phyloP scores from a whole-genome alignment of 345 rosid species.

The Balakata baccata region DNA sequence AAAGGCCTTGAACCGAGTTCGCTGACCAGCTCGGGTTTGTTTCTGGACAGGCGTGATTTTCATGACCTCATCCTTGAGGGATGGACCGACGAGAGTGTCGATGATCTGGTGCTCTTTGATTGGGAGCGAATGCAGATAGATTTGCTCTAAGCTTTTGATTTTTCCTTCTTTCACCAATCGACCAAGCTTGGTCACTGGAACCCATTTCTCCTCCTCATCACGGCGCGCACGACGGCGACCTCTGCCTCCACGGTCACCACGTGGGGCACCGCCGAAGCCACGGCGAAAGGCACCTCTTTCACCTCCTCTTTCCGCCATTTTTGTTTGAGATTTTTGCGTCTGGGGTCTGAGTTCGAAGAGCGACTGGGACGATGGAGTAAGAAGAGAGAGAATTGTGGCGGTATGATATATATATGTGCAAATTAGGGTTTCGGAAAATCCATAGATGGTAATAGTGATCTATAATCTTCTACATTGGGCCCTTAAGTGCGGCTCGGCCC shows the following conservation, averaged over 20 bases:
- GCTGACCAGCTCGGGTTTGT: constrained; percentile 74
- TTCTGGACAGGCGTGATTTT: constrained; percentile 92
- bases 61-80: constrained; percentile 92
- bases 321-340: not conserved
- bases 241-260: constrained; percentile 55
- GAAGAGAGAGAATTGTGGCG: not conserved
- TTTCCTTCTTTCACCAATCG: constrained; percentile 57
- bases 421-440: not conserved
- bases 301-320: constrained; percentile 75
- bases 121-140: constrained; percentile 80
- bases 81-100: constrained; percentile 61
- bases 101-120: constrained; percentile 88
- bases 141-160: constrained; percentile 59
- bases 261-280: constrained; percentile 54
- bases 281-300: constrained; percentile 64
- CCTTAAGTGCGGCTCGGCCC: not conserved
- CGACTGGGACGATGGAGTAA: not conserved
- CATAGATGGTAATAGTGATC: no score
- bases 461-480: not conserved
- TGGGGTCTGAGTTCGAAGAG: constrained; percentile 7
- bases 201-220: constrained; percentile 78
- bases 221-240: constrained; percentile 66
- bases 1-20: constrained; percentile 72
- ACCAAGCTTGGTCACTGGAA: constrained; percentile 84
- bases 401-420: not conserved